These are phyloP conservation scores for Euphorbia pulcherrima DNA, from an alignment of 345 rosid genomes.

Conservation along the genomic window DNA sequence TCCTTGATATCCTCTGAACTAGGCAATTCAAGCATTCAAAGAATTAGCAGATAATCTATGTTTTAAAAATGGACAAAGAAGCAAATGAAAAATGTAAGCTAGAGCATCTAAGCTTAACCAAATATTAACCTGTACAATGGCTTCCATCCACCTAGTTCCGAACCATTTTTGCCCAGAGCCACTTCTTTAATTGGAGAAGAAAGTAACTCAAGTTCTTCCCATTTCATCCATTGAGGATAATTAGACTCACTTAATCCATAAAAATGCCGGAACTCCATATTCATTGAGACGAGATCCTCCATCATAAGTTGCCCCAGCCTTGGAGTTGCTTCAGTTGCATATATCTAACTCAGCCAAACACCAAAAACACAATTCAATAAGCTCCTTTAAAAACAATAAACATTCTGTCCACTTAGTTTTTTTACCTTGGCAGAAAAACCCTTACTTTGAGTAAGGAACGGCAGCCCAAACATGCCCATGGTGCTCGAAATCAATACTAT, in stretches of 20 bases:
- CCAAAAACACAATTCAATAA: conserved; percentile 12
- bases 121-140: conserved; percentile 62
- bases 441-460: conserved; percentile 53
- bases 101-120: not conserved
- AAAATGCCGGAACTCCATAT: conserved; percentile 51
- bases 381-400: conserved; percentile 7
- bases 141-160: conserved; percentile 76
- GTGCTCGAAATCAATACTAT: conserved; percentile 70
- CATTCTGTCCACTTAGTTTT: not conserved
- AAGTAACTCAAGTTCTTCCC: conserved; percentile 58
- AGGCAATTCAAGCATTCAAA: conserved; percentile 22
- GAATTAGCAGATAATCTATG: not conserved
- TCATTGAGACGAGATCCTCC: conserved; percentile 85
- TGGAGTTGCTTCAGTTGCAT: conserved; percentile 67
- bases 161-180: conserved; percentile 52
- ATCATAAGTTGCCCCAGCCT: conserved; percentile 76
- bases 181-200: conserved; percentile 48
- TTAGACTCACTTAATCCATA: conserved; percentile 49
- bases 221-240: conserved; percentile 63
- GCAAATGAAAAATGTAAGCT: not conserved
- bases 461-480: conserved; percentile 82
- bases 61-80: not conserved
- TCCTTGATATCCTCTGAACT: conserved; percentile 66
- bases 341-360: conserved; percentile 42
- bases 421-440: conserved; percentile 78